Percentiles rank a stretch among this genome's conserved stretches.
Conservation (phyloP, 106 monocot genomes). For the Dendrobium catenatum region DNA sequence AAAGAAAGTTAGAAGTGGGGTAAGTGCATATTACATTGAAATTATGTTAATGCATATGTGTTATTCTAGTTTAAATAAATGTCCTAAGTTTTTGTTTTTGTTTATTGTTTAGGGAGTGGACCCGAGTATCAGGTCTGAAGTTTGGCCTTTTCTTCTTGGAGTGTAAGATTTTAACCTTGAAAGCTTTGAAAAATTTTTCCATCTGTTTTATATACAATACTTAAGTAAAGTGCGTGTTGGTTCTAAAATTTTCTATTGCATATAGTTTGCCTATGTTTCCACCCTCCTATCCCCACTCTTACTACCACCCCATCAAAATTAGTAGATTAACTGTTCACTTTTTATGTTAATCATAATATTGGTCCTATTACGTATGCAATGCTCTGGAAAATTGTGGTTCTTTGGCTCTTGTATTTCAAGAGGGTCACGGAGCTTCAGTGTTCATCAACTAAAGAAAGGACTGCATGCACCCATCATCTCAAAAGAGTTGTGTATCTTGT, state of each 20-base stretch:
- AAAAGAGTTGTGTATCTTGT: neutral
- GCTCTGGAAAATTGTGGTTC: neutral
- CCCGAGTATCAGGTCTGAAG: slow-evolving; percentile 69
- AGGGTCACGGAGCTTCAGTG: neutral
- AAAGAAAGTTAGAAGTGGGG: slow-evolving; percentile 83
- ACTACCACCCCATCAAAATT: neutral
- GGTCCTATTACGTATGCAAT: neutral
- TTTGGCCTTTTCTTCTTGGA: slow-evolving; percentile 98
- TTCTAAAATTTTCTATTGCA: neutral
- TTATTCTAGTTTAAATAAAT: neutral
- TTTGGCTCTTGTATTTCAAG: neutral
- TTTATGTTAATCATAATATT: neutral
- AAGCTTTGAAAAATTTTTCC: neutral
- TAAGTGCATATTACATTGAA: slow-evolving; percentile 25
- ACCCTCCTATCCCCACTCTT: neutral
- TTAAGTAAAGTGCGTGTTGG: neutral
- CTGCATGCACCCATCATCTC: neutral
- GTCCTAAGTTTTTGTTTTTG: neutral
- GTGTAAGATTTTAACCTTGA: slow-evolving; percentile 48
- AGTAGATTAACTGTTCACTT: no score
- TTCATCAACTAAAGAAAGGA: neutral
- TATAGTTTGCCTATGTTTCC: neutral
- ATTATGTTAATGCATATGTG: neutral
- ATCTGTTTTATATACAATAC: neutral
- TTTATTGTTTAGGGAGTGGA: slow-evolving; percentile 69